Base-by-base conservation (phyloP, 768 basidiomycete genomes). In the Trametes gibbosa region DNA sequence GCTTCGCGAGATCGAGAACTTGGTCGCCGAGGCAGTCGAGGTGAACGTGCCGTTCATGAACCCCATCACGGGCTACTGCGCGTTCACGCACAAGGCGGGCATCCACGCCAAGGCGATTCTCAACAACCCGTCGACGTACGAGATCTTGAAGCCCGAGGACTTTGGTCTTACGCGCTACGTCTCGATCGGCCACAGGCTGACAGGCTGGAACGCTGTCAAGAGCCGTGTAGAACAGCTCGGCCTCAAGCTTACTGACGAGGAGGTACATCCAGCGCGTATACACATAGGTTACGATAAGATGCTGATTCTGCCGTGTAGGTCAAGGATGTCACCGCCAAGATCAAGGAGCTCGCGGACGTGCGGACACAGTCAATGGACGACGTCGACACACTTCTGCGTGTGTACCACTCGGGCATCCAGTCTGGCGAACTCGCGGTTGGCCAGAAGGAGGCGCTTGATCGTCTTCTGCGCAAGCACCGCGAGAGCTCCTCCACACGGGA, bases 141-240 rank as follows among this genome's bases (percentile, higher is more conserved):
- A 99, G 77, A 98, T 98, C 74, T 84, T 97, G 74, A 98, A 95
- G 85, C 97, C 97, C 16, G 93, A 96, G 74, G 97, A 99, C 77
- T 99, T 99, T 69, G 97, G 97, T 67, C 83, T 99, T 70, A 94
- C 89, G 9, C 87, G 97, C 70, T 99, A 98, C 69, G 95, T 99
- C 64, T 97, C 96, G 40, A 98, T 98, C 68, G 96, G 92, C 25
- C 95, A 97, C 74, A 92, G 95, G 68, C 80, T 98, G 61, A 98
- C 95, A 7, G 96, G 96, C 48, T 99, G 96, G 97, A 98, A 98
- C 73, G 97, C 97, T 41, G 95, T 99, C 85, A 99, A 98, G 84
- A 94, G 91, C 58, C 92, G 97, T 72, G 97, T 96, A 23, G 97
- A 99, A 77, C 97, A 99, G 73, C 85, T 99, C 46, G 89, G 92